A percentile compares a stretch with the other conserved stretches of the same genome.
Evolutionary conservation across 1,139 yeast genomes (phyloP).

Genomic region (Candida anutae): DNA sequence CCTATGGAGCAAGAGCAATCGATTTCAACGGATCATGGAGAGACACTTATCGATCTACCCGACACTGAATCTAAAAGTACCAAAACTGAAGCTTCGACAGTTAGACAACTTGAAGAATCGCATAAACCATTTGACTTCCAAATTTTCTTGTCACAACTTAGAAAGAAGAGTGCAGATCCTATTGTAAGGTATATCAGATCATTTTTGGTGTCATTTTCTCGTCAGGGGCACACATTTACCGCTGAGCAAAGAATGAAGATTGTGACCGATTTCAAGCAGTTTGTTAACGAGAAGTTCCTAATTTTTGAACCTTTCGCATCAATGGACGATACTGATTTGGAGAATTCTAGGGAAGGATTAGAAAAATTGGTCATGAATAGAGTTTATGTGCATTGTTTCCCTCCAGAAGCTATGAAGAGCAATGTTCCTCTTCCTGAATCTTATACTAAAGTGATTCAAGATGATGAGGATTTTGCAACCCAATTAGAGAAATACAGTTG

Average conservation of each 20-base stretch:
- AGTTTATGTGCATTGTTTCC: conserved; percentile 67
- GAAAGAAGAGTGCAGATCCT: conserved; percentile 78
- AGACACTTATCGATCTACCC: no score
- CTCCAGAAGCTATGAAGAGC: conserved; percentile 55
- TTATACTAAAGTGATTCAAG: conserved; percentile 46
- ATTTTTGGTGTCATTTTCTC: conserved; percentile 66
- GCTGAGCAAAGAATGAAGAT: conserved; percentile 73
- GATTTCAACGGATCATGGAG: neutral
- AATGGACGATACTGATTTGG: conserved; percentile 50
- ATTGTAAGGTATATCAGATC: conserved; percentile 79
- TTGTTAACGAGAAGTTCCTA: conserved; percentile 60
- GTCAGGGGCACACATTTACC: conserved; percentile 56
- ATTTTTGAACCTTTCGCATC: conserved; percentile 68
- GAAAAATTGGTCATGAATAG: conserved; percentile 91
- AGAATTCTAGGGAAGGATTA: conserved; percentile 81
- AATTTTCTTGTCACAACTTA: conserved; percentile 62
- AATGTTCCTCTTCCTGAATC: conserved; percentile 30
- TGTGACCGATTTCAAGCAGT: conserved; percentile 62
- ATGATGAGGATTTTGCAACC: conserved; percentile 48
- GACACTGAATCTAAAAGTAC: neutral
- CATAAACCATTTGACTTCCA: conserved; percentile 74
- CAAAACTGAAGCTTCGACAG: conserved; percentile 18
- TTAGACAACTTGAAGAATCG: conserved; percentile 32
- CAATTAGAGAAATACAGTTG: conserved; percentile 66
- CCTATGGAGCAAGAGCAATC: neutral